A percentile compares a stretch with the other conserved stretches of the same genome.
Conservation (phyloP, 805 yeast genomes). For the Soucietia sequanensis region DNA sequence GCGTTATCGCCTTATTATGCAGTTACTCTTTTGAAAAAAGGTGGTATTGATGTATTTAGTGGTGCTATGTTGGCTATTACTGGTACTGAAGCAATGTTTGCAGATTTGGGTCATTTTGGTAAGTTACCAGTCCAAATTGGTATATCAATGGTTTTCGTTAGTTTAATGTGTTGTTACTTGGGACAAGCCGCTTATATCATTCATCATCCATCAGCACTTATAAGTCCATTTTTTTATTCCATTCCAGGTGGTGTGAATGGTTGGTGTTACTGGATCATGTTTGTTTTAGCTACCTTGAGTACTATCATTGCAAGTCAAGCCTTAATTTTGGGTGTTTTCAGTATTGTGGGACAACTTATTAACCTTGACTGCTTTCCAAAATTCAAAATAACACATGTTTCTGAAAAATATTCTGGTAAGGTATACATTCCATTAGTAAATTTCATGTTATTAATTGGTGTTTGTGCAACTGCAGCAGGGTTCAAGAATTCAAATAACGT, state of each 20-base stretch:
- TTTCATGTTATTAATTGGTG: slow-evolving; percentile 51
- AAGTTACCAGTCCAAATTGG: slow-evolving; percentile 49
- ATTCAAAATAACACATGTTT: slow-evolving; percentile 44
- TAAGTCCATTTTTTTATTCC: slow-evolving; percentile 47
- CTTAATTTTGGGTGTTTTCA: slow-evolving; percentile 53
- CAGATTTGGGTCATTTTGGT: slow-evolving; percentile 60
- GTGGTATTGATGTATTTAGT: slow-evolving; percentile 44
- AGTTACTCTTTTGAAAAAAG: slow-evolving; percentile 37
- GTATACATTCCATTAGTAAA: slow-evolving; percentile 54
- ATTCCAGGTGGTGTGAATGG: slow-evolving; percentile 50
- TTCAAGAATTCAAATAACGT: slow-evolving; percentile 49
- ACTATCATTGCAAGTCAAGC: slow-evolving; percentile 64
- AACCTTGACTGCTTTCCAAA: slow-evolving; percentile 55
- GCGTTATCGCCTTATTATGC: slow-evolving; percentile 55
- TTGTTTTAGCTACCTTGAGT: slow-evolving; percentile 52
- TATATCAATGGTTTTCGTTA: slow-evolving; percentile 47
- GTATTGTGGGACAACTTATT: slow-evolving; percentile 52
- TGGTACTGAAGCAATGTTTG: slow-evolving; percentile 65
- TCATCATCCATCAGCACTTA: slow-evolving; percentile 33
- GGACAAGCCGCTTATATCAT: slow-evolving; percentile 57
- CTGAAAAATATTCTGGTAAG: slow-evolving; percentile 45
- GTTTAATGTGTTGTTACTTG: slow-evolving; percentile 50
- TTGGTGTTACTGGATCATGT: slow-evolving; percentile 49
- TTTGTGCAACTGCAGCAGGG: slow-evolving; percentile 50
- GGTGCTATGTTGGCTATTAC: slow-evolving; percentile 56